Percentiles rank a stretch among this genome's conserved stretches.
Evolutionary conservation across 2,329 filamentous ascomycete species (phyloP).

Genomic region (Pestalotiopsis sp.): DNA sequence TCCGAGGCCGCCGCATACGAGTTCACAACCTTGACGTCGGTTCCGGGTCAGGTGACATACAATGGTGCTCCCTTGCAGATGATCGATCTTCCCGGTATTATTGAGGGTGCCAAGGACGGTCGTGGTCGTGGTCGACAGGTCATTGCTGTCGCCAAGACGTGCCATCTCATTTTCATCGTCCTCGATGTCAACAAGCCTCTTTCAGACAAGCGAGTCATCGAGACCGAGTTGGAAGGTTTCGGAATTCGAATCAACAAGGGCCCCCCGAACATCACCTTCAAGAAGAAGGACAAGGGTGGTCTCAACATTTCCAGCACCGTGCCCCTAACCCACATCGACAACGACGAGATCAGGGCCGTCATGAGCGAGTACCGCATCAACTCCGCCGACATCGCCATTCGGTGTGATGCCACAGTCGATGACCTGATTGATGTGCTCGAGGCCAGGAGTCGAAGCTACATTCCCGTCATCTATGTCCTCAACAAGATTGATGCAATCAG

Average conservation of each 20-base stretch:
- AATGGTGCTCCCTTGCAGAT: conserved; percentile 97
- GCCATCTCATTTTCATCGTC: conserved; percentile 97
- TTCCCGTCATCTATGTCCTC: conserved; percentile 97
- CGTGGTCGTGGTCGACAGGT: conserved; percentile 97
- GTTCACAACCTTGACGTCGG: conserved; percentile 96
- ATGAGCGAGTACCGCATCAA: conserved; percentile 97
- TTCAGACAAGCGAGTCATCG: conserved; percentile 95
- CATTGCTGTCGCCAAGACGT: conserved; percentile 98
- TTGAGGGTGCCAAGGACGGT: conserved; percentile 97
- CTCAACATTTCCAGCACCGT: conserved; percentile 95
- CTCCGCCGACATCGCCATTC: conserved; percentile 95
- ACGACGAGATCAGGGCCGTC: conserved; percentile 96
- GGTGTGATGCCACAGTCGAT: conserved; percentile 96
- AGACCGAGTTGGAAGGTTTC: conserved; percentile 93
- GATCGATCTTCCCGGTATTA: conserved; percentile 97
- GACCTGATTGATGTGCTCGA: conserved; percentile 96
- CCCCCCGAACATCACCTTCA: conserved; percentile 98
- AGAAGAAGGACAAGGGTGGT: conserved; percentile 98
- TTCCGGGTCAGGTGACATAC: conserved; percentile 93
- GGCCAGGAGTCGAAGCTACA: conserved; percentile 92
- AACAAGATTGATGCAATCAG: conserved; percentile 99
- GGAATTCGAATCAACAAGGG: conserved; percentile 97
- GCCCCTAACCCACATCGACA: conserved; percentile 87
- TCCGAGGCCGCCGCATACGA: conserved; percentile 97
- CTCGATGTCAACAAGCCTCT: conserved; percentile 98